Conservation (phyloP, 495 filamentous ascomycete genomes). For the Jackrogersella minutella region DNA sequence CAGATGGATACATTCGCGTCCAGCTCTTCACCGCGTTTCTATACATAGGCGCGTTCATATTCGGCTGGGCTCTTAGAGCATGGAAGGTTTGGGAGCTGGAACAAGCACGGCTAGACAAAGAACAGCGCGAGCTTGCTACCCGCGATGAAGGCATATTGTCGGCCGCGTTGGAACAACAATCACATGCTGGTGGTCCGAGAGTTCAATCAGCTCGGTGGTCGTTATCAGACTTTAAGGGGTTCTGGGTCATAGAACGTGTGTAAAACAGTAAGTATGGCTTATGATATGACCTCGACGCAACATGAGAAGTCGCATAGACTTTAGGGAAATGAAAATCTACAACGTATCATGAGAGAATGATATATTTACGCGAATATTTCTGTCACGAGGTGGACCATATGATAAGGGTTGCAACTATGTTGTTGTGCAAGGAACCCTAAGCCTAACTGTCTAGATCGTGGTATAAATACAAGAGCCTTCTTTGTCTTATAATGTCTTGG, state of each 20-base stretch:
- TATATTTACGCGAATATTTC: too few relatives aligned
- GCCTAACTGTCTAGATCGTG: too few relatives aligned
- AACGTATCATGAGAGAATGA: too few relatives aligned
- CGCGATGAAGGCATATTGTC: conserved; percentile 33
- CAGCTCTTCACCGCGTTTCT: conserved; percentile 52
- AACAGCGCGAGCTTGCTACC: conserved; percentile 40
- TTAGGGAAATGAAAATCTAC: not conserved
- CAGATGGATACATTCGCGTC: conserved; percentile 51
- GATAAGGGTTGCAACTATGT: too few relatives aligned
- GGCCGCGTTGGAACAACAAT: conserved; percentile 16
- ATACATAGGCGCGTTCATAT: conserved; percentile 51
- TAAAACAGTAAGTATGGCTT: conserved; percentile 14
- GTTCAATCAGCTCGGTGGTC: not conserved
- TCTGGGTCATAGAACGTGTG: conserved; percentile 39
- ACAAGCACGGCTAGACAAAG: conserved; percentile 37
- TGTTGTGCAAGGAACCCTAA: too few relatives aligned
- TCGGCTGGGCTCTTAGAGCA: conserved; percentile 51
- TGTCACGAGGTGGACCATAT: too few relatives aligned
- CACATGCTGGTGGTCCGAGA: not conserved
- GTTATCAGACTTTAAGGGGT: conserved; percentile 31
- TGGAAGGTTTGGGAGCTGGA: conserved; percentile 55
- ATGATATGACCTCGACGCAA: not conserved
- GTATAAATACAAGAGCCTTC: too few relatives aligned
- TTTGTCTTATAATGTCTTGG: too few relatives aligned
- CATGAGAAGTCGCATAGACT: conserved; percentile 20